Evolutionary conservation across 169 alveolate species (phyloP).

Genomic region (Cystoisospora suis): DNA sequence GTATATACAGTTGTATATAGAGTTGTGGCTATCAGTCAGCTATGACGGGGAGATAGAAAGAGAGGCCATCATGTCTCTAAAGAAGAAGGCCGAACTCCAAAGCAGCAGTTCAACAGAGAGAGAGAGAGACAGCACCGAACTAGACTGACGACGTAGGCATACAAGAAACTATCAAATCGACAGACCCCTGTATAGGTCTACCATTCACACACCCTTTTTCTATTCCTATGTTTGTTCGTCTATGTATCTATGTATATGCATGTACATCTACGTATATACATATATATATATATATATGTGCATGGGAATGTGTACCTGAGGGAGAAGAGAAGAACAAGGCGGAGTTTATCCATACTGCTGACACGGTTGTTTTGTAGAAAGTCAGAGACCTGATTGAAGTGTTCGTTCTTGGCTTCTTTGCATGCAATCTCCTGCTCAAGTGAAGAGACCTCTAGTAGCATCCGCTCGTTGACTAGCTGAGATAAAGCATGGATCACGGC

Average conservation of each 20-base stretch:
- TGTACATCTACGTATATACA: not conserved
- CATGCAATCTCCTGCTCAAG: slow-evolving; percentile 79
- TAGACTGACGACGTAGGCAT: too few relatives aligned
- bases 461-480: slow-evolving; percentile 83
- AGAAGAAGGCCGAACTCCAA: too few relatives aligned
- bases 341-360: slow-evolving; percentile 62
- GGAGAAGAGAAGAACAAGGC: slow-evolving; percentile 70
- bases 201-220: not conserved
- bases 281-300: not conserved
- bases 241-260: not conserved
- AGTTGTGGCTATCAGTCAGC: too few relatives aligned
- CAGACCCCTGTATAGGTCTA: too few relatives aligned
- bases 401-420: slow-evolving; percentile 62
- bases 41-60: too few relatives aligned
- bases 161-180: too few relatives aligned
- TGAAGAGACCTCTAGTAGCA: slow-evolving; percentile 84
- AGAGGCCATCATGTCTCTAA: too few relatives aligned
- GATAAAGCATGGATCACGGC: slow-evolving; percentile 87
- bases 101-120: too few relatives aligned
- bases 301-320: slow-evolving; percentile 35
- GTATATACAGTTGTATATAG: too few relatives aligned
- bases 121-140: too few relatives aligned
- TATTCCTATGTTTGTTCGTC: not conserved
- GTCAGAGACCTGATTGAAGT: slow-evolving; percentile 50
- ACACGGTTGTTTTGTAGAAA: slow-evolving; percentile 24